phyloP scores from a whole-genome alignment of 257 asterid species.

The Paraleonurus japonicus region DNA sequence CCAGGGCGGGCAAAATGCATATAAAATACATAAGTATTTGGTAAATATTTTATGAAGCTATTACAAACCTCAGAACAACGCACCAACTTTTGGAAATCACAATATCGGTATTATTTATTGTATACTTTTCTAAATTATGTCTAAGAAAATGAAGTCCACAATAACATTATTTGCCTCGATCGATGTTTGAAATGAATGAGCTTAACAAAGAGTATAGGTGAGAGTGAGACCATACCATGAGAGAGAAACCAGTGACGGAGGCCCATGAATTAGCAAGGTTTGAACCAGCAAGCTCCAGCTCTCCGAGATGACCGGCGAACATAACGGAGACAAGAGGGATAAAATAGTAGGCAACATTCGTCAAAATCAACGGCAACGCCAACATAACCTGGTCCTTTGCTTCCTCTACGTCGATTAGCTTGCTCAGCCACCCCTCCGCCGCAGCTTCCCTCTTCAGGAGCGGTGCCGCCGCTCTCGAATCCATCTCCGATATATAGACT shows the following conservation, averaged over 20 bases:
- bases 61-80: too few relatives aligned
- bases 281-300: conserved; percentile 65
- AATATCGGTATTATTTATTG: not conserved
- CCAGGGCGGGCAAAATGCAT: too few relatives aligned
- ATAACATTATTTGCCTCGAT: not conserved
- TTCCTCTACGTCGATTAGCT: conserved; percentile 55
- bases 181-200: too few relatives aligned
- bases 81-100: too few relatives aligned
- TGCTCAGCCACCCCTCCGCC: conserved; percentile 34
- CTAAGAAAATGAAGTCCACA: not conserved
- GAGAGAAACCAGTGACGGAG: conserved; percentile 51
- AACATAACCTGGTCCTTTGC: conserved; percentile 63
- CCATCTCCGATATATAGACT: too few relatives aligned
- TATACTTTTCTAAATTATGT: not conserved
- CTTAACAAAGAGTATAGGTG: too few relatives aligned
- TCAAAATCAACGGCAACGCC: conserved; percentile 58
- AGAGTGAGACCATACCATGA: too few relatives aligned
- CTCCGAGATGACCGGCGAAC: conserved; percentile 86
- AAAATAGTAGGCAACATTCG: conserved; percentile 44
- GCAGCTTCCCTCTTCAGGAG: conserved; percentile 25
- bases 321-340: conserved; percentile 70
- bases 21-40: too few relatives aligned
- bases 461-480: conserved; percentile 29
- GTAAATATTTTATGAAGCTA: too few relatives aligned
- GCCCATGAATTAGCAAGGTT: conserved; percentile 85